Conservation (phyloP, 768 basidiomycete species). For the Suillus lakei region DNA sequence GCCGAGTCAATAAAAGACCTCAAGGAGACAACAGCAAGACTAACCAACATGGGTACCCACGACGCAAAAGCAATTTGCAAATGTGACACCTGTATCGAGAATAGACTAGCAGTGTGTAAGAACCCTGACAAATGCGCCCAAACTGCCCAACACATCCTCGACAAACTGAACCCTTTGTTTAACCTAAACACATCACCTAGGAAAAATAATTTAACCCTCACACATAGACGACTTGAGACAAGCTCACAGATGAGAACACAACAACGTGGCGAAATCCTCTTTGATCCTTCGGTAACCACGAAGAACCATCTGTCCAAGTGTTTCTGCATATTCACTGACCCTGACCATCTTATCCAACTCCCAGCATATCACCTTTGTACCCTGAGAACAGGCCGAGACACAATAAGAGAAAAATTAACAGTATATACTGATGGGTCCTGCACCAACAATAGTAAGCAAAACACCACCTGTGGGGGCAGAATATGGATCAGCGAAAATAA, state of each 20-base stretch:
- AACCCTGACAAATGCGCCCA: no score
- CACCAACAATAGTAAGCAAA: constrained; percentile 18
- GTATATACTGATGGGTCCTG: constrained; percentile 33
- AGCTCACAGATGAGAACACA: not conserved
- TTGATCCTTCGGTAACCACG: not conserved
- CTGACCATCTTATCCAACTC: no score
- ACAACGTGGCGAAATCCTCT: not conserved
- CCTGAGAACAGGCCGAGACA: no score
- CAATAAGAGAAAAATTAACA: not conserved
- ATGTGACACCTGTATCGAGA: not conserved
- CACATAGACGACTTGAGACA: constrained; percentile 11
- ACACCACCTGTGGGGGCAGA: constrained; percentile 24
- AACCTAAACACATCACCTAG: not conserved
- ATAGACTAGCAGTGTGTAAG: no score
- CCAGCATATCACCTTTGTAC: no score
- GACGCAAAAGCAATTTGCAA: not conserved
- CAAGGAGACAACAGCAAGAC: not conserved
- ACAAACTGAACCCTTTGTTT: not conserved
- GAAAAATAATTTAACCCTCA: constrained; percentile 9
- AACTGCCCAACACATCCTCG: not conserved
- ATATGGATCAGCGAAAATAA: constrained; percentile 8
- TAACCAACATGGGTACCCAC: not conserved
- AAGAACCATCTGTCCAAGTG: not conserved
- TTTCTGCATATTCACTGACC: constrained; percentile 5
- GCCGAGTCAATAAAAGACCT: not conserved